Evolutionary conservation across 331 rosid species (phyloP).

Genomic region (Malus hybrid): DNA sequence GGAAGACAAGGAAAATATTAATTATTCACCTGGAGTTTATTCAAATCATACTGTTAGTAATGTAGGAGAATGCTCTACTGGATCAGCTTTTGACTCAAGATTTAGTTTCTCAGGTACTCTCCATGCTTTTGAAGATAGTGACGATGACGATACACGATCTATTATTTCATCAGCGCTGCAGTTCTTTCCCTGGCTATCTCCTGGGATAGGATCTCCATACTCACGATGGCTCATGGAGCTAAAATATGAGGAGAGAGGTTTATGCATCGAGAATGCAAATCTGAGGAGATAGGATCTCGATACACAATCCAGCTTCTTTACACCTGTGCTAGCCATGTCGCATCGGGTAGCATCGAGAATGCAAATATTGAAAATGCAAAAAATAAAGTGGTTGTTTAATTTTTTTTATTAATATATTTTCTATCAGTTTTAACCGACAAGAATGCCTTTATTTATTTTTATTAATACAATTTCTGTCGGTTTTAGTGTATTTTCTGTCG

Average conservation of each 20-base stretch:
- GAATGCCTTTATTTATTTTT: too few relatives aligned
- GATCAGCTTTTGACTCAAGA: slow-evolving; percentile 33
- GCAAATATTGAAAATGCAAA: slow-evolving; percentile 32
- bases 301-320: slow-evolving; percentile 32
- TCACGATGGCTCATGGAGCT: slow-evolving; percentile 48
- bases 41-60: slow-evolving; percentile 14
- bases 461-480: too few relatives aligned
- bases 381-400: too few relatives aligned
- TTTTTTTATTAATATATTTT: too few relatives aligned
- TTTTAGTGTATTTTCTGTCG: too few relatives aligned
- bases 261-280: slow-evolving; percentile 12
- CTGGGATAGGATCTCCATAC: slow-evolving; percentile 50
- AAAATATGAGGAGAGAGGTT: slow-evolving; percentile 45
- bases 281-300: too few relatives aligned
- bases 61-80: slow-evolving; percentile 4
- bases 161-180: slow-evolving; percentile 25
- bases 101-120: slow-evolving; percentile 44
- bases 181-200: slow-evolving; percentile 29
- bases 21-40: slow-evolving; percentile 7
- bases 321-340: slow-evolving; percentile 63
- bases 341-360: slow-evolving; percentile 56
- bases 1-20: slow-evolving; percentile 6
- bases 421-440: too few relatives aligned
- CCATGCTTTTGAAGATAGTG: slow-evolving; percentile 31
- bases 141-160: slow-evolving; percentile 41